Conservation (phyloP, 148 eudicot species). For the Amaranthus palmeri region DNA sequence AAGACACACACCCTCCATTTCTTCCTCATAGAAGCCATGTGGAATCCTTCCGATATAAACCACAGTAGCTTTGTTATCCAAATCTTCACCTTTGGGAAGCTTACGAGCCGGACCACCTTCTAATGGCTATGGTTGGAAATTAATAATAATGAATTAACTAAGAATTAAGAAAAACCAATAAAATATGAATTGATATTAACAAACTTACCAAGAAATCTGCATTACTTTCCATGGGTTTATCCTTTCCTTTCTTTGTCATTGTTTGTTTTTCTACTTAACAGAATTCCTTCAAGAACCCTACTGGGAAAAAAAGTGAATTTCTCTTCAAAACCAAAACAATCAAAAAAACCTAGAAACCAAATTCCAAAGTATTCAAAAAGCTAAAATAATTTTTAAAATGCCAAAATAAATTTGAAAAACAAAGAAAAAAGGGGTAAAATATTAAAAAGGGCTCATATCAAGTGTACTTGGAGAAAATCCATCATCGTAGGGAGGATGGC, state of each 20-base stretch:
- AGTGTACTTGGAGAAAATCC: conserved; percentile 28
- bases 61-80: conserved; percentile 54
- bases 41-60: conserved; percentile 85
- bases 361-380: neutral
- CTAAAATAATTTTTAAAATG: neutral
- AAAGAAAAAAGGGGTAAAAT: neutral
- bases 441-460: conserved; percentile 31
- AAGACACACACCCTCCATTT: conserved; percentile 62
- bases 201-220: conserved; percentile 60
- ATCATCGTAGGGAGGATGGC: conserved; percentile 16
- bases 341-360: neutral
- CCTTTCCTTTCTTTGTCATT: conserved; percentile 41
- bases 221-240: conserved; percentile 31
- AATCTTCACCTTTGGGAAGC: conserved; percentile 27
- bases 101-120: conserved; percentile 73
- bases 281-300: too few relatives aligned
- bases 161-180: neutral
- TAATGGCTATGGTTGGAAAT: conserved; percentile 39
- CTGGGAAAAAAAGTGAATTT: too few relatives aligned
- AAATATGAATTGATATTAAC: neutral
- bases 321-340: neutral
- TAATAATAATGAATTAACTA: neutral
- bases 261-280: too few relatives aligned
- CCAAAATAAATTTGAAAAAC: neutral
- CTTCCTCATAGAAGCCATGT: conserved; percentile 88